phyloP scores from a whole-genome alignment of 2,329 filamentous ascomycete species.

The Aureobasidium leucospermi region DNA sequence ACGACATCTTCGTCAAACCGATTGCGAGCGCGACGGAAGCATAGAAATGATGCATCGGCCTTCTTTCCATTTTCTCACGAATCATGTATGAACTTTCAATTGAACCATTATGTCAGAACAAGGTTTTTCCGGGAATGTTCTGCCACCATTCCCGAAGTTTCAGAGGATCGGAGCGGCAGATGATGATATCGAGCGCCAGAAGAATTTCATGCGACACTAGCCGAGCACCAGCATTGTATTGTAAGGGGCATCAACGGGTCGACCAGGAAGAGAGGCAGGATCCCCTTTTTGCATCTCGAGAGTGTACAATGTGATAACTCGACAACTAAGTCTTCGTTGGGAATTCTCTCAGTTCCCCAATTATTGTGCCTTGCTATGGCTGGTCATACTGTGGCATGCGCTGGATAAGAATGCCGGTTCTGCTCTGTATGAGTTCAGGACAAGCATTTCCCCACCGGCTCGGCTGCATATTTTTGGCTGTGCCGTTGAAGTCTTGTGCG shows the following conservation, averaged over 20 bases:
- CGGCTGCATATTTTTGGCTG: neutral
- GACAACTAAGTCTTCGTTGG: no score
- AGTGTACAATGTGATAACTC: no score
- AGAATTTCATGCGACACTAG: no score
- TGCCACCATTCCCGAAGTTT: neutral
- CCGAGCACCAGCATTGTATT: no score
- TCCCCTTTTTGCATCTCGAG: no score
- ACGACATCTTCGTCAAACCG: neutral
- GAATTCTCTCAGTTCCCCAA: no score
- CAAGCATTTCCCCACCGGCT: constrained; percentile 11
- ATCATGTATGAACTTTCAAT: neutral
- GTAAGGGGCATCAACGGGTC: no score
- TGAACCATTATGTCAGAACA: neutral
- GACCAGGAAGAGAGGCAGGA: no score
- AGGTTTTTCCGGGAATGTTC: constrained; percentile 9
- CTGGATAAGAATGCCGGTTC: neutral
- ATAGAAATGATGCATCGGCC: neutral
- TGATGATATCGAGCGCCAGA: neutral
- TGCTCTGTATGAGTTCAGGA: neutral
- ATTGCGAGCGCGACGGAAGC: neutral
- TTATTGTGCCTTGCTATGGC: no score
- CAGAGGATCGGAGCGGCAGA: neutral
- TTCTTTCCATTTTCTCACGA: neutral
- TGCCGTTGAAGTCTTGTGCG: constrained; percentile 8
- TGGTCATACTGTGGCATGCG: no score